Percentiles rank a stretch among this genome's conserved stretches.
phyloP scores from a whole-genome alignment of 2,329 filamentous ascomycete genomes.

The Aphanoascus verrucosus region DNA sequence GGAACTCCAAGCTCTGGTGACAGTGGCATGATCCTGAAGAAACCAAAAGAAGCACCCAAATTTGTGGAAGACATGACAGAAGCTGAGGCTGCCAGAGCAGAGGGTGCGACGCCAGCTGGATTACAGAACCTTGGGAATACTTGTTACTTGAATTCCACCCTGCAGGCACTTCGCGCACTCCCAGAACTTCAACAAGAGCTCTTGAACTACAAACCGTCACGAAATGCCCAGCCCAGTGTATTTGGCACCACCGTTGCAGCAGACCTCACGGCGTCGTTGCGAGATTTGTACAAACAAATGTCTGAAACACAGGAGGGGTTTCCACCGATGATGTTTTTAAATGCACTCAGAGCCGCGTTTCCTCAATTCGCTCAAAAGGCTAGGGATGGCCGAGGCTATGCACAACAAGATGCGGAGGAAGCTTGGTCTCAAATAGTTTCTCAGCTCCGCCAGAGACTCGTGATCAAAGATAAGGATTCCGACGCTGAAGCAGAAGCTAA shows the following conservation, averaged over 20 bases:
- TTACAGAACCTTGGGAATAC: constrained; percentile 92
- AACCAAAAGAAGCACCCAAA: constrained; percentile 68
- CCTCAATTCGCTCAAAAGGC: constrained; percentile 89
- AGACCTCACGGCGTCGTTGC: constrained; percentile 66
- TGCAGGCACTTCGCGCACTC: constrained; percentile 81
- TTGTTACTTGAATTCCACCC: constrained; percentile 93
- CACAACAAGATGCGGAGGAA: constrained; percentile 98
- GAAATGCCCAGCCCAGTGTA: constrained; percentile 35
- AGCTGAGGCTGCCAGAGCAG: constrained; percentile 72
- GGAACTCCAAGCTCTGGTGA: constrained; percentile 66
- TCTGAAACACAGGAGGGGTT: constrained; percentile 79
- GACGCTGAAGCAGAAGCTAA: constrained; percentile 33
- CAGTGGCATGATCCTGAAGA: constrained; percentile 48
- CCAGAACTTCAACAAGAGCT: constrained; percentile 82
- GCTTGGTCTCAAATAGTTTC: constrained; percentile 93
- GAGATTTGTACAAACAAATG: constrained; percentile 82
- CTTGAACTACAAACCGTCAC: constrained; percentile 45
- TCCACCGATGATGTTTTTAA: constrained; percentile 70
- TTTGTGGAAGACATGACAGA: constrained; percentile 98
- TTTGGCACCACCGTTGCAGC: constrained; percentile 49
- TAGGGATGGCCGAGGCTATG: constrained; percentile 70
- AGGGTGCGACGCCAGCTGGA: constrained; percentile 76
- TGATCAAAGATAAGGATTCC: constrained; percentile 44
- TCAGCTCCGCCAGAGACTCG: constrained; percentile 68
- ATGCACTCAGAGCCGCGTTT: constrained; percentile 64